These are phyloP conservation scores for Tarenaya hassleriana DNA, from an alignment of 345 rosid genomes.

Conservation along the genomic window DNA sequence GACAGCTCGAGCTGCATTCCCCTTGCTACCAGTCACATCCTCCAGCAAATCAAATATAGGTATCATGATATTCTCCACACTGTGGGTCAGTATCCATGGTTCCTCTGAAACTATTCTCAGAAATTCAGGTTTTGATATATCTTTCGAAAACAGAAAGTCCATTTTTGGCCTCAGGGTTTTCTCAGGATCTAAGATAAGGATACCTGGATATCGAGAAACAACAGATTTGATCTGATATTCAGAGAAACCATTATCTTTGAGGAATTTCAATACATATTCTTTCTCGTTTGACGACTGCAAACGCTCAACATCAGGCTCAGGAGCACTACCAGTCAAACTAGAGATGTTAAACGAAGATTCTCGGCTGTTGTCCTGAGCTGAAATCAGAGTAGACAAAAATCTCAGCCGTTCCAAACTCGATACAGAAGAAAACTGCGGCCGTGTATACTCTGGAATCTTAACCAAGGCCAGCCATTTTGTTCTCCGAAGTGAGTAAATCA, in stretches of 20 bases:
- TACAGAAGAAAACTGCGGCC: too few relatives aligned
- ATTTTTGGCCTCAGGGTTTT: conserved; percentile 3
- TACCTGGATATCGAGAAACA: not conserved
- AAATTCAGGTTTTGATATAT: not conserved
- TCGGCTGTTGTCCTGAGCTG: too few relatives aligned
- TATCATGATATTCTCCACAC: not conserved
- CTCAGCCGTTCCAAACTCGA: too few relatives aligned
- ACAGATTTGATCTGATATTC: not conserved
- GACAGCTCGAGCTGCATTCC: not conserved
- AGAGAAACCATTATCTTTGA: not conserved
- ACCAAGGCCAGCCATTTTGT: too few relatives aligned
- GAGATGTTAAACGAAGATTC: too few relatives aligned
- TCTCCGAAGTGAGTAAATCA: too few relatives aligned
- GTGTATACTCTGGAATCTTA: too few relatives aligned
- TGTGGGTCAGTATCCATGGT: not conserved
- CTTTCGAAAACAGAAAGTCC: not conserved
- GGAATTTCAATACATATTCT: not conserved
- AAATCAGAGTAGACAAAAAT: too few relatives aligned
- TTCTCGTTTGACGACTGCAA: not conserved
- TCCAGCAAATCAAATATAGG: not conserved
- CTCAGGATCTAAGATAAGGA: not conserved
- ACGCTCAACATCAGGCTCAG: not conserved
- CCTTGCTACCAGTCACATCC: not conserved
- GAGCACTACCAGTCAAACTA: too few relatives aligned
- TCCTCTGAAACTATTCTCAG: not conserved